Evolutionary conservation across 176 grass and related monocot species (phyloP), one percentile per base, ranked within the genome.

Genomic region (Ananas comosus): DNA sequence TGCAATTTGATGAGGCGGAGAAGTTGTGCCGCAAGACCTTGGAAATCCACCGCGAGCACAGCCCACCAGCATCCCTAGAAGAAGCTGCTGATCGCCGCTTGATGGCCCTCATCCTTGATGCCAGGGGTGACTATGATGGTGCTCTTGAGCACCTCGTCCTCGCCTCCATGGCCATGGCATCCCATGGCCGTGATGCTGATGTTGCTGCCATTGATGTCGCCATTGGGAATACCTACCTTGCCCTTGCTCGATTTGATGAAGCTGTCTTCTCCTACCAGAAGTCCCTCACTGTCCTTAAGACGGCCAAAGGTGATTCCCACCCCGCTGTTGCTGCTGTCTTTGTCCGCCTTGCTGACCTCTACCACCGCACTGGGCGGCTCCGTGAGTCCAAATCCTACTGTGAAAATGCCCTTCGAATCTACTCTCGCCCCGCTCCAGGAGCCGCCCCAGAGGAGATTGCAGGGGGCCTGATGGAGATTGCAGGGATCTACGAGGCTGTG

Each of bases 261-360:
- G 78, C 95, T 11, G 90, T 99, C 75, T 99, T 99, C 87, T 99
- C 95, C 14, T 99, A 99, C 80, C 95, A 99, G 82, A 99, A 99
- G 81, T 86, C 95, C 0, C 49, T 99, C 65, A 99, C 90, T 0
- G 90, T 99, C 3, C 80, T 99, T 75, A 99, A 99, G 68, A 91
- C 95, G 12, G 70, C 90, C 3, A 79, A 85, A 9, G 90, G 95
- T 0, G 95, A 94, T 3, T 81, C 84, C 64, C 90, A 99, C 48
- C 87, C 90, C 0, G 81, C 87, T 2, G 87, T 99, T 51, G 95
- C 95, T 59, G 82, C 87, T 0, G 95, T 90, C 74, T 87, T 91
- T 2, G 90, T 87, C 49, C 90, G 95, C 80, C 90, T 99, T 23
- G 90, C 95, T 0, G 83, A 85, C 65, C 89, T 99, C 54, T 99